These are phyloP conservation scores for Chrysanthemum lavandulifolium DNA, from an alignment of 129 eudicot genomes.

Conservation along the genomic window DNA sequence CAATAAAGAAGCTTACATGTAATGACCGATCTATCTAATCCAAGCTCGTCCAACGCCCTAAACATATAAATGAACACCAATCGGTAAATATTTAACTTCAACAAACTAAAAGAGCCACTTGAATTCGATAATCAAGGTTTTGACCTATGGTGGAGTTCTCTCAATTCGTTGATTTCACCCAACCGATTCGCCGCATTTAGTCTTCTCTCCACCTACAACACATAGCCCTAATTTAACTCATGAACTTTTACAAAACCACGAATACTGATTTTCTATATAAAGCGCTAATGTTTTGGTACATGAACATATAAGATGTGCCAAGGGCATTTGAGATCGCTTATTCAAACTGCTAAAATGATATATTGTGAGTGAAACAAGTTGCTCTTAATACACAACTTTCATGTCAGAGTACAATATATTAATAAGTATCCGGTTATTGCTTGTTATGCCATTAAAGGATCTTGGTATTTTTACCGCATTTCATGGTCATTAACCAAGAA, in stretches of 20 bases:
- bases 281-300: no score
- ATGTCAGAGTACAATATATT: no score
- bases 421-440: no score
- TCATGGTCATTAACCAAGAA: no score
- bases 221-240: conserved; percentile 8
- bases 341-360: no score
- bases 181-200: conserved; percentile 66
- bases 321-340: no score
- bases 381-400: no score
- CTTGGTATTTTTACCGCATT: no score
- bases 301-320: no score
- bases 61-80: conserved; percentile 1
- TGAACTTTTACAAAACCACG: not conserved
- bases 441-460: no score
- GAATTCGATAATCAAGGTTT: not conserved
- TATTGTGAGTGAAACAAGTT: not conserved
- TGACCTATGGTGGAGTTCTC: conserved; percentile 76
- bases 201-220: conserved; percentile 82
- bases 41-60: conserved; percentile 84
- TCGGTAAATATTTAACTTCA: conserved; percentile 12
- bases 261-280: no score
- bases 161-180: conserved; percentile 65
- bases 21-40: conserved; percentile 56
- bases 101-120: not conserved
- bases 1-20: conserved; percentile 44